These are phyloP conservation scores for Leccinum angustisporum DNA, from an alignment of 1,284 basidiomycete genomes.

Conservation along the genomic window DNA sequence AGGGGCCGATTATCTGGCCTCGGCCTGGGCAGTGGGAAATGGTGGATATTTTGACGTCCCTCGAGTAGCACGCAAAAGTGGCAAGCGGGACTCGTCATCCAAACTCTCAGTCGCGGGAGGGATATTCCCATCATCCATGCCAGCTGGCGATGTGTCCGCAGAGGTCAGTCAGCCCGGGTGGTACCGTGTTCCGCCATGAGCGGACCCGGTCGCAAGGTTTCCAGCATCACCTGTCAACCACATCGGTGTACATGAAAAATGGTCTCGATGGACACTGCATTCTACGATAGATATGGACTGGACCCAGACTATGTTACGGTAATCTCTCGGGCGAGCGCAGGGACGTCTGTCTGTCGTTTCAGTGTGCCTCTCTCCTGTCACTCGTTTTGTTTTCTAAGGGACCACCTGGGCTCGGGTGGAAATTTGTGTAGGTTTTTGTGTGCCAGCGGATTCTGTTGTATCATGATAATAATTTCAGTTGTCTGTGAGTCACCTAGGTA, in stretches of 20 bases:
- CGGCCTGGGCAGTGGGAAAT: constrained; percentile 27
- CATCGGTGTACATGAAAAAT: constrained; percentile 6
- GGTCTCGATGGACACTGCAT: constrained; percentile 9
- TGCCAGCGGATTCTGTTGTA: constrained; percentile 16
- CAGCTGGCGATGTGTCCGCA: constrained; percentile 8
- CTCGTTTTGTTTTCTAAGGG: constrained; percentile 14
- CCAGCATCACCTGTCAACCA: constrained; percentile 9
- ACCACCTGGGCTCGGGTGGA: constrained; percentile 10
- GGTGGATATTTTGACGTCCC: constrained; percentile 27
- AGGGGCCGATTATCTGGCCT: constrained; percentile 24
- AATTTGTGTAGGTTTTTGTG: constrained; percentile 15
- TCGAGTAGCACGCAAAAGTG: constrained; percentile 3
- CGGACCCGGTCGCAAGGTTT: neutral
- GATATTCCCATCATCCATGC: constrained; percentile 1
- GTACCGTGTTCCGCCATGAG: constrained; percentile 5
- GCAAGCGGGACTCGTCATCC: constrained; percentile 8
- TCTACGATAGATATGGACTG: constrained; percentile 22
- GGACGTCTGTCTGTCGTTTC: constrained; percentile 15
- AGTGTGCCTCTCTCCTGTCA: constrained; percentile 7
- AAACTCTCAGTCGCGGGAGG: constrained; percentile 1
- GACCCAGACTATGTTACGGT: constrained; percentile 20
- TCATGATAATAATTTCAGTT: constrained; percentile 10
- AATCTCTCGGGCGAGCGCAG: constrained; percentile 10
- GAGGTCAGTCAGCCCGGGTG: constrained; percentile 25
- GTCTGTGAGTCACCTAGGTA: neutral